phyloP scores from a whole-genome alignment of 805 yeast species.

The Saccharomycopsis microspora region DNA sequence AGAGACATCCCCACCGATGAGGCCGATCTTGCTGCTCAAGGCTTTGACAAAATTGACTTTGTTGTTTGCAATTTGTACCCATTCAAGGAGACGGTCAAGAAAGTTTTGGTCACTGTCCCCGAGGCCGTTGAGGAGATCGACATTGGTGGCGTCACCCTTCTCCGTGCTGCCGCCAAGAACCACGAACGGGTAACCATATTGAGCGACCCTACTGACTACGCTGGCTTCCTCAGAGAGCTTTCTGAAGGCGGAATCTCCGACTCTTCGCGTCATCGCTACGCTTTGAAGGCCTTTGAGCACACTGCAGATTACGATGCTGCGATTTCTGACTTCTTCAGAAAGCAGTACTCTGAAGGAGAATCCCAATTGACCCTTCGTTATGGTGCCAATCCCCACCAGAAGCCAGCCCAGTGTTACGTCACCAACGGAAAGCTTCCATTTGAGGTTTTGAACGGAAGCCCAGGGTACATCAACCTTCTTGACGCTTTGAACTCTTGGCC shows the following conservation, averaged over 20 bases:
- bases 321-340: slow-evolving; percentile 94
- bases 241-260: slow-evolving; percentile 40
- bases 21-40: slow-evolving; percentile 75
- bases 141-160: slow-evolving; percentile 93
- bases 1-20: slow-evolving; percentile 88
- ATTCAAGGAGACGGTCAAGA: slow-evolving; percentile 93
- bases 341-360: slow-evolving; percentile 82
- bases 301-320: slow-evolving; percentile 97
- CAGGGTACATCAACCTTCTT: slow-evolving; percentile 92
- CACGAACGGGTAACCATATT: slow-evolving; percentile 92
- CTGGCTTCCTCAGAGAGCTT: slow-evolving; percentile 76
- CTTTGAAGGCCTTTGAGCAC: slow-evolving; percentile 95
- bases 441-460: slow-evolving; percentile 87
- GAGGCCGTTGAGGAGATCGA: slow-evolving; percentile 99
- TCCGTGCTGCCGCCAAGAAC: slow-evolving; percentile 98
- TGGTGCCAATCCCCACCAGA: slow-evolving; percentile 99
- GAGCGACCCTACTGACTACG: slow-evolving; percentile 90
- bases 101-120: slow-evolving; percentile 86
- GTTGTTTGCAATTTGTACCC: slow-evolving; percentile 98
- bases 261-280: slow-evolving; percentile 70
- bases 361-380: slow-evolving; percentile 92
- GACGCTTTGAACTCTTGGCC: slow-evolving; percentile 99
- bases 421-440: slow-evolving; percentile 81
- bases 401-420: slow-evolving; percentile 96
- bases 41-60: slow-evolving; percentile 90